Evolutionary conservation across 129 eudicot genomes (phyloP), one percentile per base, ranked within the genome.

Genomic region (Gnaphalium uliginosum): DNA sequence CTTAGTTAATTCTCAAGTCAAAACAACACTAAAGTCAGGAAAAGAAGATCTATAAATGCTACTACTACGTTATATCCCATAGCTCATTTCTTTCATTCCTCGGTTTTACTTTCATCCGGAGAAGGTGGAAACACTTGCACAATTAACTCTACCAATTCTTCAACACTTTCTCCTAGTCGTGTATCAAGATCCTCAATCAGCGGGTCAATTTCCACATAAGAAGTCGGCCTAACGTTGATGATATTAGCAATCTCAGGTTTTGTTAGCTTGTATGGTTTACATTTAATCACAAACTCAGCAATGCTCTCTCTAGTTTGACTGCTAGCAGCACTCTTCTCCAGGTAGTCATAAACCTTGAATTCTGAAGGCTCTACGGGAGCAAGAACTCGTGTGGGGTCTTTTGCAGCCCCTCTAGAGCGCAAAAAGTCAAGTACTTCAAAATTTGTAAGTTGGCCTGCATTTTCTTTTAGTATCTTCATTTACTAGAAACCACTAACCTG

Each of bases 391-490:
- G 96, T 74, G 29, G 91, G 83, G 53, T 89, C 97, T 71, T 82
- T 87, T 59, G 89, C 92, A 70, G 96, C 93, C 35, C 96, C 96
- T 89, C 93, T 85, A 24, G 90, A 85, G 17, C 86, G 87, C 59
- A 92, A 78, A 18, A 89, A 88, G 19, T 87, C 86, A 17, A 89
- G 86, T 15, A 89, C 92, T 78, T 92, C 97, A 76, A 89, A 92
- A 59, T 92, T 92, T 15, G 96, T 87, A 33, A 92, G 96, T 15
- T 76, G 76, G 33, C 91, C 97, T 2, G 83, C 91, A 58, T 89
- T 80, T 8, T 80, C 81, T 71, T 89, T 72, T 39, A 85, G 54
- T 21, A 77, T 69, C 76, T 77, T 69, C 81, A 77, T 77, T 73
- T 6, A n/a, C 56, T 50, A 50, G 56, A 50, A 50, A 50, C 70